phyloP scores from a whole-genome alignment of 1,284 basidiomycete species.

The Cryptococcus jaspeensis region DNA sequence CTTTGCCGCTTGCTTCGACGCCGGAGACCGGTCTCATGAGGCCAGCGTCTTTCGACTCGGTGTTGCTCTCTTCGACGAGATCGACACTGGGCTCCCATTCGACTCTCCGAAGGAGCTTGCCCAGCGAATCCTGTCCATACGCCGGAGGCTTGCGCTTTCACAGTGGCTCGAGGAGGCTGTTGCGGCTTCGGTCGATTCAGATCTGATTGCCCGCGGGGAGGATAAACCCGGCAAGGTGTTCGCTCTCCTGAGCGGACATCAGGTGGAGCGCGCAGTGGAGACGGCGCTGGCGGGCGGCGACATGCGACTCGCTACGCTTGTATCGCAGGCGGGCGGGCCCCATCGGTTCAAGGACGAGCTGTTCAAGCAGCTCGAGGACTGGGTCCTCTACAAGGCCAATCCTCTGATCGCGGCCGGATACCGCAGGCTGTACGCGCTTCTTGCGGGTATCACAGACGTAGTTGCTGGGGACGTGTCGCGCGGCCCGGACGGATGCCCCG shows the following conservation, averaged over 20 bases:
- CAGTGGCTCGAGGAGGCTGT: slow-evolving; percentile 81
- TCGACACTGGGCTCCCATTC: slow-evolving; percentile 65
- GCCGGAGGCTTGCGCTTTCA: slow-evolving; percentile 78
- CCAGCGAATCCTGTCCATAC: slow-evolving; percentile 54
- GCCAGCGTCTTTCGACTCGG: slow-evolving; percentile 83
- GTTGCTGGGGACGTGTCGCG: slow-evolving; percentile 59
- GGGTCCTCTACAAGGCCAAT: slow-evolving; percentile 76
- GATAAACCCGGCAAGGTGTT: slow-evolving; percentile 63
- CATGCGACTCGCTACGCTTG: slow-evolving; percentile 83
- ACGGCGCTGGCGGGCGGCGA: slow-evolving; percentile 74
- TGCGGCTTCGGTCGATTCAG: slow-evolving; percentile 68
- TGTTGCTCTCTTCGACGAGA: slow-evolving; percentile 83
- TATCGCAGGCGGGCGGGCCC: slow-evolving; percentile 85
- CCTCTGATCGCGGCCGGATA: slow-evolving; percentile 68
- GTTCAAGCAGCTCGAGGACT: slow-evolving; percentile 73
- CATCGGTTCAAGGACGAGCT: slow-evolving; percentile 73
- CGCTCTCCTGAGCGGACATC: slow-evolving; percentile 79
- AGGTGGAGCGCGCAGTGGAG: slow-evolving; percentile 78
- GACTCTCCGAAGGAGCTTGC: slow-evolving; percentile 60
- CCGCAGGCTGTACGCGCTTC: slow-evolving; percentile 77
- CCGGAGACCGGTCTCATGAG: slow-evolving; percentile 71
- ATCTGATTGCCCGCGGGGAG: slow-evolving; percentile 59
- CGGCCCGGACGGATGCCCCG: slow-evolving; percentile 62
- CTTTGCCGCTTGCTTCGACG: slow-evolving; percentile 70
- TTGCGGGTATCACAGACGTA: slow-evolving; percentile 74